Percentiles rank a stretch among this genome's conserved stretches.
phyloP scores from a whole-genome alignment of 23 red algal genomes.

The Agarophyton chilense region DNA sequence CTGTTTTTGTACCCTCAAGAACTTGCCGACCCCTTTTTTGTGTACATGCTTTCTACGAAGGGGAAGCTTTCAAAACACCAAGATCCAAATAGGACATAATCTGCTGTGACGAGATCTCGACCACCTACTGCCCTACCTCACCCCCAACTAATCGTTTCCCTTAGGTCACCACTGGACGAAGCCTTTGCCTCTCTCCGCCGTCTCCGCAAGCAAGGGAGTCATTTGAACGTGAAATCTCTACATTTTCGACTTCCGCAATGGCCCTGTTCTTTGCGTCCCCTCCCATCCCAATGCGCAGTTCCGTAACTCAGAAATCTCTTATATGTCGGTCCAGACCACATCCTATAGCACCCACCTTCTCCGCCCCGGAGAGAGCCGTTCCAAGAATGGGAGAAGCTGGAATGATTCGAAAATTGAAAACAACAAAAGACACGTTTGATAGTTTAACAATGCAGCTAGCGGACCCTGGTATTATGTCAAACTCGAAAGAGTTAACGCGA shows the following conservation, averaged over 20 bases:
- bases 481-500: slow-evolving; percentile 82
- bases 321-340: background rate
- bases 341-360: background rate
- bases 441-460: slow-evolving; percentile 78
- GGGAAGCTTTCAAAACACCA: background rate
- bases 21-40: no score
- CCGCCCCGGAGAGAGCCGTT: background rate
- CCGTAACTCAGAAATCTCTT: background rate
- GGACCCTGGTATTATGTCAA: slow-evolving; percentile 74
- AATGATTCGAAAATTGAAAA: slow-evolving; percentile 88
- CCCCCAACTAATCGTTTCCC: no score
- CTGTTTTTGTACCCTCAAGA: no score
- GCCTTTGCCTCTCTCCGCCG: no score
- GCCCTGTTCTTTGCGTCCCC: background rate
- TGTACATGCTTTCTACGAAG: background rate
- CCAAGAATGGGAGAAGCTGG: slow-evolving; percentile 57
- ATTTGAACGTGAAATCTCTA: background rate
- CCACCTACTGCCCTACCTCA: no score
- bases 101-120: background rate
- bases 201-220: background rate
- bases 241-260: background rate
- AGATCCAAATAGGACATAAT: no score
- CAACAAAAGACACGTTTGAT: slow-evolving; percentile 83
- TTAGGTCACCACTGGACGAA: no score
- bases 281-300: no score